A percentile compares a stretch with the other conserved stretches of the same genome.
Evolutionary conservation across 495 filamentous ascomycete species (phyloP).

Genomic region (Penicillium argentinense): DNA sequence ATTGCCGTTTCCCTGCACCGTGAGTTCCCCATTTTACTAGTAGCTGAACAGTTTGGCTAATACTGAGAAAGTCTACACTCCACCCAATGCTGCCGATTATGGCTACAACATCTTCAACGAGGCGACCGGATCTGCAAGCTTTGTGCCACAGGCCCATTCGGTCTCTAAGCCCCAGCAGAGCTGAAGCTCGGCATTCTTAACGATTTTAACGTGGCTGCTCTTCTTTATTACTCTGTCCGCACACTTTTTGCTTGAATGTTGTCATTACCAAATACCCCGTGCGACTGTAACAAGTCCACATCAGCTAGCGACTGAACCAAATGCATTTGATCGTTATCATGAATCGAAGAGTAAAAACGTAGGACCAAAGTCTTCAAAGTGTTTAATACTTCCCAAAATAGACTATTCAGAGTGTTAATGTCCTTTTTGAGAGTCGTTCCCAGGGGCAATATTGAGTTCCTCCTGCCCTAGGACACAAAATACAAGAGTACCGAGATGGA

Average conservation of each 20-base stretch:
- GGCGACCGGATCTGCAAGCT: slow-evolving; percentile 56
- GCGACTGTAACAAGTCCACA: neutral
- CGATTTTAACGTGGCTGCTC: neutral
- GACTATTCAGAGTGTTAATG: no score
- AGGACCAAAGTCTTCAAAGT: no score
- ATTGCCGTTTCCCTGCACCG: slow-evolving; percentile 81
- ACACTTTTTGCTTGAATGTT: neutral
- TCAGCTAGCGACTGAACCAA: neutral
- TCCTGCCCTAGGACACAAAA: no score
- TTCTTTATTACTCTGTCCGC: neutral
- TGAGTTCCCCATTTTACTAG: slow-evolving; percentile 38
- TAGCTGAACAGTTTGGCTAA: neutral
- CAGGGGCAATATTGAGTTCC: no score
- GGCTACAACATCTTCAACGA: slow-evolving; percentile 74
- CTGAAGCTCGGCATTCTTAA: neutral
- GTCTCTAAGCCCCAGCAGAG: neutral
- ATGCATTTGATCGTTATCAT: neutral
- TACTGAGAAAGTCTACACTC: slow-evolving; percentile 21
- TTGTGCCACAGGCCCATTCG: slow-evolving; percentile 31
- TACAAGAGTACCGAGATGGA: no score
- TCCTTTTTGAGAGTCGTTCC: no score
- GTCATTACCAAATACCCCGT: neutral
- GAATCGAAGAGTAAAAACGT: no score
- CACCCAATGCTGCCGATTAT: slow-evolving; percentile 67
- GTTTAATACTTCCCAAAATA: no score